phyloP scores from a whole-genome alignment of 1,284 basidiomycete genomes.

The Pterulicium gracile region DNA sequence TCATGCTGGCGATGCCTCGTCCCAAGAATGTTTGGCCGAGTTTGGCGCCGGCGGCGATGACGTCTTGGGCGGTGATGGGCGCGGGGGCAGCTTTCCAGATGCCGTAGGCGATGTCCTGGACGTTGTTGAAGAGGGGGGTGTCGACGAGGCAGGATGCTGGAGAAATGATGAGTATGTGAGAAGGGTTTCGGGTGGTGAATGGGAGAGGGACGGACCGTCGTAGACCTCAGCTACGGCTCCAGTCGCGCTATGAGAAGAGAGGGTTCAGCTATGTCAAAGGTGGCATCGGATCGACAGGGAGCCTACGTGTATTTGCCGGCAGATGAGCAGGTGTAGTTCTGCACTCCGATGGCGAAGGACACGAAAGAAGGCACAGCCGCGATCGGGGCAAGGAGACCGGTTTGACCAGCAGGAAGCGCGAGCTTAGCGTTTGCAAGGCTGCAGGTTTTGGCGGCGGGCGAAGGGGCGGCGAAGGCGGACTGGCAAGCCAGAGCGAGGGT shows the following conservation, averaged over 20 bases:
- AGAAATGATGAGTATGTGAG: neutral
- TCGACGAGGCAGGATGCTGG: constrained; percentile 34
- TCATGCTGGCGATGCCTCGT: constrained; percentile 15
- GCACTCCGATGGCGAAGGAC: constrained; percentile 24
- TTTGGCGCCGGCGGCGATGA: constrained; percentile 23
- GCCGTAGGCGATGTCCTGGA: constrained; percentile 30
- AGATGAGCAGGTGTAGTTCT: constrained; percentile 30
- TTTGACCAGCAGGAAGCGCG: neutral
- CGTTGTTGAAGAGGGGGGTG: constrained; percentile 24
- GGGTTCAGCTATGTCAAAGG: constrained; percentile 2
- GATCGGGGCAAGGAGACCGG: neutral
- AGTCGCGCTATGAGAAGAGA: constrained; percentile 15
- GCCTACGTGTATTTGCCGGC: constrained; percentile 24
- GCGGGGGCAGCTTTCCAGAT: constrained; percentile 24
- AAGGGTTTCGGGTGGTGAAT: neutral
- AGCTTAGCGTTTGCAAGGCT: neutral
- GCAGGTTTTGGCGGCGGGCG: neutral
- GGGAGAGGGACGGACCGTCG: constrained; percentile 28
- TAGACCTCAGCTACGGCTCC: constrained; percentile 50
- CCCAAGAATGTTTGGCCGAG: neutral
- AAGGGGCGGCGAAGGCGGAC: neutral
- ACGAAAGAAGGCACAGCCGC: constrained; percentile 14
- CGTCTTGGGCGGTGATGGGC: constrained; percentile 20
- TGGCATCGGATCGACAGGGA: constrained; percentile 8
- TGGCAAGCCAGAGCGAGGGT: neutral